phyloP scores from a whole-genome alignment of 108 stramenopile genomes.

The Cylindrotheca closterium region DNA sequence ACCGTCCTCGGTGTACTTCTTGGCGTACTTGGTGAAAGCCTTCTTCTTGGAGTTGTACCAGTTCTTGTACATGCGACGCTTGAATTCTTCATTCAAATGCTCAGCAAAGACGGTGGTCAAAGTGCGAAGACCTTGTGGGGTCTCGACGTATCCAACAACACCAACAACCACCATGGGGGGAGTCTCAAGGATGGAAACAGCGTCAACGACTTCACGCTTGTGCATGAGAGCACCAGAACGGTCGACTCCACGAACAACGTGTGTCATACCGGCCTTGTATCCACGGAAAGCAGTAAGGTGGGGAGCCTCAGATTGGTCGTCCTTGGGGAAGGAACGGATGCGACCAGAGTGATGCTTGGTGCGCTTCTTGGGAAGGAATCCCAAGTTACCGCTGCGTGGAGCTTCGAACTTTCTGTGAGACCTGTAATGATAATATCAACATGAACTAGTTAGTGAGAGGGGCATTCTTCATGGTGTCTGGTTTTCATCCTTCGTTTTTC shows the following conservation, averaged over 20 bases:
- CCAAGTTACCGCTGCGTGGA: conserved; percentile 92
- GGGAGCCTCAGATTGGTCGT: conserved; percentile 82
- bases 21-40: conserved; percentile 99
- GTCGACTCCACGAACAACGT: conserved; percentile 97
- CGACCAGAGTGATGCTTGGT: conserved; percentile 98
- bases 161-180: conserved; percentile 99
- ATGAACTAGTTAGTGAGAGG: not conserved
- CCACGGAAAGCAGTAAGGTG: conserved; percentile 99
- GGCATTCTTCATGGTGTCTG: conserved; percentile 4
- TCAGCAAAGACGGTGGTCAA: conserved; percentile 99
- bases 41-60: conserved; percentile 99
- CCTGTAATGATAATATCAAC: conserved; percentile 32
- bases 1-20: conserved; percentile 93
- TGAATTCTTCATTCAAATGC: conserved; percentile 98
- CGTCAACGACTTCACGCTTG: conserved; percentile 99
- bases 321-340: conserved; percentile 95
- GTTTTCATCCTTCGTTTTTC: not conserved
- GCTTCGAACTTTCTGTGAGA: conserved; percentile 99
- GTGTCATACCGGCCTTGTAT: conserved; percentile 99
- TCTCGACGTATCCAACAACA: conserved; percentile 99
- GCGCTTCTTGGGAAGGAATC: conserved; percentile 99
- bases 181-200: conserved; percentile 97
- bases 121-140: conserved; percentile 96
- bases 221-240: conserved; percentile 99
- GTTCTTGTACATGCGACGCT: conserved; percentile 99